Conservation (phyloP, 2,329 filamentous ascomycete species). For the Sporothrix sp. region DNA sequence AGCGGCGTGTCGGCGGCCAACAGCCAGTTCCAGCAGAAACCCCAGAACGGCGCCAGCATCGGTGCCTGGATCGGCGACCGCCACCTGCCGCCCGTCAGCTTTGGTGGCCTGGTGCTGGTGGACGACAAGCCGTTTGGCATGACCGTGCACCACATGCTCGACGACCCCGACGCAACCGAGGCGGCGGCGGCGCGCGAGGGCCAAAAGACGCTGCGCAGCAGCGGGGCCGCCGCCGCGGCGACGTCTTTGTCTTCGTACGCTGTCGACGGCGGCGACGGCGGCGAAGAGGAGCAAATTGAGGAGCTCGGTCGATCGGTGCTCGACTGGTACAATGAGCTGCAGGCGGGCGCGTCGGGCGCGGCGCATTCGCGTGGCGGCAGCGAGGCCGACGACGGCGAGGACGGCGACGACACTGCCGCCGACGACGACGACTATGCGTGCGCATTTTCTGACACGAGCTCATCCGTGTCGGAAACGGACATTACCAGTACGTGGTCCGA, state of each 20-base stretch:
- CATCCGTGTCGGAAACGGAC: constrained; percentile 39
- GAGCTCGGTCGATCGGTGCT: constrained; percentile 27
- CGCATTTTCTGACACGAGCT: constrained; percentile 53
- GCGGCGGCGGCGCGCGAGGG: constrained; percentile 14
- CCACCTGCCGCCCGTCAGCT: constrained; percentile 82
- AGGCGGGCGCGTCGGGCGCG: constrained; percentile 28
- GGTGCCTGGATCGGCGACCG: constrained; percentile 79
- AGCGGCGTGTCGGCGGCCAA: constrained; percentile 44
- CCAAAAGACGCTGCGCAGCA: constrained; percentile 18
- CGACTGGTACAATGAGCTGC: constrained; percentile 32
- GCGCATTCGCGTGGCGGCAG: constrained; percentile 31
- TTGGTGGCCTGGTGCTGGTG: constrained; percentile 77
- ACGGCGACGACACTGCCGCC: no score
- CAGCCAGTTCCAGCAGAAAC: constrained; percentile 66
- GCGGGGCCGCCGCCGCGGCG: constrained; percentile 19
- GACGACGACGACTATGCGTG: constrained; percentile 48
- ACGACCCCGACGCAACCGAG: constrained; percentile 46
- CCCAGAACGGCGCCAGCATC: constrained; percentile 81
- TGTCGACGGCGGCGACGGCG: constrained; percentile 18
- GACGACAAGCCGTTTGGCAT: constrained; percentile 82
- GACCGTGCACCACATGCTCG: constrained; percentile 95
- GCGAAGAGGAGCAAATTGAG: constrained; percentile 20
- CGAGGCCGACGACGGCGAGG: background rate
- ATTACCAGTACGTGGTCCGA: constrained; percentile 42
- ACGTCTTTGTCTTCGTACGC: background rate